Base-by-base conservation (phyloP, 345 rosid genomes). In the Eucalyptus pumila region DNA sequence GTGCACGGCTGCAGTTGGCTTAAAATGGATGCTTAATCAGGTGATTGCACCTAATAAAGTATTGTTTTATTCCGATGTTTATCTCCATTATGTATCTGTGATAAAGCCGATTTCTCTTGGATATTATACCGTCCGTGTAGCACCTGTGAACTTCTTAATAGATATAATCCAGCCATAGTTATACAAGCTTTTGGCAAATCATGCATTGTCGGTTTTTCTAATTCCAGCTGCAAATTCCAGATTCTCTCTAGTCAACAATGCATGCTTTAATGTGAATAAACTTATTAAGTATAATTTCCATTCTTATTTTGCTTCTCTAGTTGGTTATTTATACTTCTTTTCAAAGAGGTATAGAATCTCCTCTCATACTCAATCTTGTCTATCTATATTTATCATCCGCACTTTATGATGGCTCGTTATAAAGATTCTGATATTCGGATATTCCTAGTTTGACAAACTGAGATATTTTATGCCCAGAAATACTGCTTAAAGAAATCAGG, bases 11-110 rank as follows among this genome's bases (percentile, higher is more conserved):
- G 99, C 99, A 0, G 99, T 96, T 92, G 99, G 99, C 80, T 92
- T 98, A 87, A 98, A 98, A 92, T 98, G 99, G 99, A 98, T 98
- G 99, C 99, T 98, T 91, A 98, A 98, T 94, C 99, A 98, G 97
- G 99, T 97, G 87, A 93, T 87, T 56, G 54, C 44, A 17, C 87
- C 30, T 86, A 49, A 6, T n/a, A 44, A 9, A 30, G 42, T 32
- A 27, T 52, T 34, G 42, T 14, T 7, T 86, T 86, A 30, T 49
- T 30, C 27, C 45, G 0, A 0, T 58, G 27, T 17, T 62, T 49
- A 51, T 50, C 40, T 87, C 44, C 40, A 3, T 14, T 54, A 40
- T 17, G 7, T 14, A 19, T 52, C 72, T 42, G 24, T 86, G 27
- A 14, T 8, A 60, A 17, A 16, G 80, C 80, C 6, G 27, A 72